Conservation (phyloP, 768 basidiomycete species). For the Agaricus bisporus region DNA sequence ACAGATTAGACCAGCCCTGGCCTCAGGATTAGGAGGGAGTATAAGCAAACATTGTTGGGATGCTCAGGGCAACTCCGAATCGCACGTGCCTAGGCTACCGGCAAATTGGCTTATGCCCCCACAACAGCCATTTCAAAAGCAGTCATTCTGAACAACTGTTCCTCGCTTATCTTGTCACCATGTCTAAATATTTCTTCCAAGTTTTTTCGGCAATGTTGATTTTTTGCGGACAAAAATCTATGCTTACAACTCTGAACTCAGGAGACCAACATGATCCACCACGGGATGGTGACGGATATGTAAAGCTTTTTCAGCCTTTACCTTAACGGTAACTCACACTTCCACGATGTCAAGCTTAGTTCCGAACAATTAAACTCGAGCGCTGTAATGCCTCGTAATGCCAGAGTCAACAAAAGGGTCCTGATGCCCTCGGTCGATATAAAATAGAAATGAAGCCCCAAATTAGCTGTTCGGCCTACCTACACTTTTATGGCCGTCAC, state of each 20-base stretch:
- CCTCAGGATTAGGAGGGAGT: no score
- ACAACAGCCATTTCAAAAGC: no score
- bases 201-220: no score
- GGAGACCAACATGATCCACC: background rate
- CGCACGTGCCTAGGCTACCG: no score
- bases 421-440: conserved; percentile 10
- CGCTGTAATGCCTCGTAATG: conserved; percentile 1
- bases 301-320: conserved; percentile 3
- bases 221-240: background rate
- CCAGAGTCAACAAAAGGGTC: conserved; percentile 11
- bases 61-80: no score
- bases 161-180: no score
- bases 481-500: conserved; percentile 8
- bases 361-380: conserved; percentile 10
- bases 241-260: background rate
- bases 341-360: conserved; percentile 11
- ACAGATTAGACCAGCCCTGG: no score
- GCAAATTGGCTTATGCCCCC: no score
- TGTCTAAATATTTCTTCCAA: no score
- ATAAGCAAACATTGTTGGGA: no score
- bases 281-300: background rate
- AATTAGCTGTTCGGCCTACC: conserved; percentile 8
- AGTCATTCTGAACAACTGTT: no score
- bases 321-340: conserved; percentile 4
- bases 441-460: conserved; percentile 7